Evolutionary conservation across 2,329 filamentous ascomycete genomes (phyloP), one percentile per base, ranked within the genome.

Genomic region (Ilyonectria destructans): DNA sequence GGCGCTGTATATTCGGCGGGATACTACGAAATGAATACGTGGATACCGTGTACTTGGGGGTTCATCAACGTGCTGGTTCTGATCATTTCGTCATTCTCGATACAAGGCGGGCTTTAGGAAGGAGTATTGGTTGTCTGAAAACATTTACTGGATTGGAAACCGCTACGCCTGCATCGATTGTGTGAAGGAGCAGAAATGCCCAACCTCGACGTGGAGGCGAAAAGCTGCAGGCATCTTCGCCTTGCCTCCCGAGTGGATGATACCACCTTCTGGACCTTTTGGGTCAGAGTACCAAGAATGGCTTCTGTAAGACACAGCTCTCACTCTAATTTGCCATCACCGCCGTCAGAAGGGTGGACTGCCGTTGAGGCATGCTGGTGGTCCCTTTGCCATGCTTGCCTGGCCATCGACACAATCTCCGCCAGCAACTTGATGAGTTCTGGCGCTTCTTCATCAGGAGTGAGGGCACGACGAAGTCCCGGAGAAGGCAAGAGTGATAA

Each of bases 21-120:
- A 49, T 94, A 92, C 81, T 97, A 96, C 79, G 87, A 91, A 75
- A 96, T 97, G 94, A 96, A 94, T 52, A 97, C 95, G 0, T 97
- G 95, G 95, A 93, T 97, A 58, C 95, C 95, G 0, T 92, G 96
- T 77, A 88, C 95, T 23, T 97, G 95, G 95, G 93, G 90, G 1
- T 87, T 93, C 77, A 92, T 96, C 80, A 97, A 94, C 79, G 91
- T 96, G 10, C 80, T 97, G 54, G 88, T 97, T 33, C 84, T 98
- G 52, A 90, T 97, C 57, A 85, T 97, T 69, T 96, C 94, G 6
- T 96, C 94, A 4, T 97, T 97, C 80, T 93, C 94, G n/a, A 95
- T 97, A 58, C 94, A 97, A 78, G 94, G 95, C 56, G 95, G 93
- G 45, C 86, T 97, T 69, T 97, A 81, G 90, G 35, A 33, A 29